Evolutionary conservation across 2,329 filamentous ascomycete genomes (phyloP).

Genomic region (Trichoderma sp.): DNA sequence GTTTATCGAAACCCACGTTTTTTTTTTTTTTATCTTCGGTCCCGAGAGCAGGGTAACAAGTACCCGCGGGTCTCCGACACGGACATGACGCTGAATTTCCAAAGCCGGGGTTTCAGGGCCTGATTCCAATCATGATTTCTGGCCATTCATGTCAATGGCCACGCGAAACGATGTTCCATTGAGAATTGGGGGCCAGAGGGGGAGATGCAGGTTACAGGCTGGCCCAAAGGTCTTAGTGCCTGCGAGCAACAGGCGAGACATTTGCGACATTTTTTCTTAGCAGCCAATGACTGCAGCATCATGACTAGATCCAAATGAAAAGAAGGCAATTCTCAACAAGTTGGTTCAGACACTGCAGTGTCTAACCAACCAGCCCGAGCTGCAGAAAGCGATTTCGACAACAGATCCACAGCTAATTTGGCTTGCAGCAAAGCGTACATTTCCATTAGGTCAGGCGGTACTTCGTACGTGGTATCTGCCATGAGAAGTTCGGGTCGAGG

Average conservation of each 20-base stretch:
- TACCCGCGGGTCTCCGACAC: slow-evolving; percentile 3
- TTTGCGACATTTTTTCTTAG: slow-evolving; percentile 1
- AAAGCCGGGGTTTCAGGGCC: neutral
- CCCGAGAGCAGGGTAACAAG: slow-evolving; percentile 9
- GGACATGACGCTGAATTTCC: neutral
- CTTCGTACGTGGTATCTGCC: neutral
- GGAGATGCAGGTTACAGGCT: neutral
- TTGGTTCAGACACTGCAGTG: neutral
- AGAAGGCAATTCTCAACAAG: neutral
- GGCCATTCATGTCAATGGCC: neutral
- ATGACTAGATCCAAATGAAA: neutral
- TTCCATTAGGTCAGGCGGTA: slow-evolving; percentile 15
- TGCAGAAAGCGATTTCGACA: neutral
- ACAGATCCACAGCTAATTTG: slow-evolving; percentile 17
- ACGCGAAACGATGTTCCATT: neutral
- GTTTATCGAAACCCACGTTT: slow-evolving; percentile 14
- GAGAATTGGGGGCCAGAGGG: neutral
- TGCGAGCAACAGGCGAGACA: neutral
- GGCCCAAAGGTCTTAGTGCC: neutral
- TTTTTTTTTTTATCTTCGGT: neutral
- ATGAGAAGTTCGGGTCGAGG: neutral
- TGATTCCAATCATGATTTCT: neutral
- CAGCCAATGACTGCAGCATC: slow-evolving; percentile 6
- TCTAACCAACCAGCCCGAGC: neutral
- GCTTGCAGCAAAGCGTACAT: slow-evolving; percentile 4